Evolutionary conservation across 345 rosid genomes (phyloP).

Genomic region (Jatropha curcas): DNA sequence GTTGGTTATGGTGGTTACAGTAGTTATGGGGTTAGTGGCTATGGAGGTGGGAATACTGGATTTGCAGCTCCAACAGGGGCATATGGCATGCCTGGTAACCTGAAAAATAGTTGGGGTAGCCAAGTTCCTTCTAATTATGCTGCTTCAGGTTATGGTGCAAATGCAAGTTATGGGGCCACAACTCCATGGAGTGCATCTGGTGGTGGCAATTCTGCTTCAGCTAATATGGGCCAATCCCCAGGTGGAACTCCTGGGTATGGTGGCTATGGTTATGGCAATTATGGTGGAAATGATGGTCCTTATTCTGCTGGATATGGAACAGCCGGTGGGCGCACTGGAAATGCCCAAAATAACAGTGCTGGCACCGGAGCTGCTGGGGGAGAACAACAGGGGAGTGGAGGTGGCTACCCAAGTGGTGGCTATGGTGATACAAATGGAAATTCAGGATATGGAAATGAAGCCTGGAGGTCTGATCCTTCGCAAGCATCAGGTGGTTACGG

Average conservation of each 20-base stretch:
- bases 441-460: constrained; percentile 27
- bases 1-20: constrained; percentile 38
- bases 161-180: constrained; percentile 26
- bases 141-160: constrained; percentile 29
- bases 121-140: constrained; percentile 36
- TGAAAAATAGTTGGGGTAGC: constrained; percentile 30
- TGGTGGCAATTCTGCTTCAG: constrained; percentile 23
- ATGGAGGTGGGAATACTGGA: constrained; percentile 28
- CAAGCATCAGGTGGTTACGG: constrained; percentile 29
- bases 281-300: constrained; percentile 36
- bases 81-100: constrained; percentile 36
- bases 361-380: constrained; percentile 21
- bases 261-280: constrained; percentile 35
- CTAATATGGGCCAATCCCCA: constrained; percentile 22
- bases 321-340: constrained; percentile 28
- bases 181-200: constrained; percentile 26
- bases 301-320: constrained; percentile 33
- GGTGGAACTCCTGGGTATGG: constrained; percentile 34
- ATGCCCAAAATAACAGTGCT: constrained; percentile 13
- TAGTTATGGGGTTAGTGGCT: constrained; percentile 33
- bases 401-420: constrained; percentile 12
- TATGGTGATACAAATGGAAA: constrained; percentile 36
- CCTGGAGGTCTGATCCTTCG: constrained; percentile 35
- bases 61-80: constrained; percentile 37
- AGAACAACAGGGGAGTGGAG: constrained; percentile 21